phyloP scores from a whole-genome alignment of 176 grass and related monocot genomes.

The Aegilops longissima region DNA sequence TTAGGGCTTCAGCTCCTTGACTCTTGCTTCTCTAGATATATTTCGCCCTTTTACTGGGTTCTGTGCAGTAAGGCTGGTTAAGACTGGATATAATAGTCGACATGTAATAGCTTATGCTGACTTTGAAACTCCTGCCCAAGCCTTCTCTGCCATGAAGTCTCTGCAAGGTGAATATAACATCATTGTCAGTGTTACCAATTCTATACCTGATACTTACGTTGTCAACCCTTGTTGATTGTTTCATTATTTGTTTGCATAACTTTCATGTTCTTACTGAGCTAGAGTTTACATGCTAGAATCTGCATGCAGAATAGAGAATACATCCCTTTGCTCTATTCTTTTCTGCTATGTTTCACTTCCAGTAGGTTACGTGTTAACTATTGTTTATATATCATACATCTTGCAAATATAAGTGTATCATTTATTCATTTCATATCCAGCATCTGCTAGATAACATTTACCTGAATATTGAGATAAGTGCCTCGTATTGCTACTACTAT shows the following conservation, averaged over 20 bases:
- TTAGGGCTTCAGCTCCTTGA: constrained; percentile 36
- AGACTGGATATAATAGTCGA: not conserved
- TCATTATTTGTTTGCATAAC: too few relatives aligned
- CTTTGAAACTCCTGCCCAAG: constrained; percentile 57
- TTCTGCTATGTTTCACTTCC: too few relatives aligned
- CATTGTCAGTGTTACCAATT: not conserved
- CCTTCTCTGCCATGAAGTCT: constrained; percentile 47
- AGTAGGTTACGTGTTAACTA: too few relatives aligned
- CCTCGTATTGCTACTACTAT: not conserved
- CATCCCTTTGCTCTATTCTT: too few relatives aligned
- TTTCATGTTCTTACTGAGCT: too few relatives aligned
- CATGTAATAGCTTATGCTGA: constrained; percentile 62
- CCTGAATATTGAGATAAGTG: not conserved
- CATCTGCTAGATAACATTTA: not conserved
- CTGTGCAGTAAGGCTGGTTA: constrained; percentile 56
- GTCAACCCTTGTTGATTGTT: too few relatives aligned
- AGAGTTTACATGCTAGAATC: too few relatives aligned
- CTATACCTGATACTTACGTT: not conserved
- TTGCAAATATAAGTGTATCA: not conserved
- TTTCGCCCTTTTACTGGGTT: constrained; percentile 77
- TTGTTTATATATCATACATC: not conserved
- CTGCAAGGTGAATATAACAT: constrained; percentile 62
- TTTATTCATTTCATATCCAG: not conserved
- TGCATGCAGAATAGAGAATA: too few relatives aligned
- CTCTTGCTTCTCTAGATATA: constrained; percentile 55